These are phyloP conservation scores for Nakazawaea wyomingensis DNA, from an alignment of 805 yeast species.

Conservation along the genomic window DNA sequence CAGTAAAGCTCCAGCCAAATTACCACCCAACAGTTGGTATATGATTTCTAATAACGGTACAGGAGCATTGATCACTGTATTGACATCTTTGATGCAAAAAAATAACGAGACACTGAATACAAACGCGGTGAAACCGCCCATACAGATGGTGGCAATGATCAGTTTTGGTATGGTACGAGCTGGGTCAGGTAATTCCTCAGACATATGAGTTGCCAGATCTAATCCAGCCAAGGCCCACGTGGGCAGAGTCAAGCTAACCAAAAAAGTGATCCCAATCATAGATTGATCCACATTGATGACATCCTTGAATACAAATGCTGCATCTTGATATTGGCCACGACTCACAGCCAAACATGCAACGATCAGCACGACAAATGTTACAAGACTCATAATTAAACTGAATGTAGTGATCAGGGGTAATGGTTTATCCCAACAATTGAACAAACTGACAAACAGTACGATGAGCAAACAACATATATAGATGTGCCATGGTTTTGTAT, in stretches of 20 bases:
- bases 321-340: conserved; percentile 14
- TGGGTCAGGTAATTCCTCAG: conserved; percentile 27
- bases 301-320: conserved; percentile 21
- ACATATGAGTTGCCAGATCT: conserved; percentile 28
- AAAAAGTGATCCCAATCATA: conserved; percentile 23
- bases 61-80: conserved; percentile 15
- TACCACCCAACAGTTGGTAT: conserved; percentile 14
- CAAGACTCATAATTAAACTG: conserved; percentile 22
- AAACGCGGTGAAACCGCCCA: conserved; percentile 25
- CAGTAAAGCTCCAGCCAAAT: conserved; percentile 13
- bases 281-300: conserved; percentile 23
- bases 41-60: conserved; percentile 16
- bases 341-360: conserved; percentile 17
- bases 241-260: conserved; percentile 21
- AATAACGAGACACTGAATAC: conserved; percentile 25
- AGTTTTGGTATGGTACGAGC: conserved; percentile 25
- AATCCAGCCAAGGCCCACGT: conserved; percentile 17
- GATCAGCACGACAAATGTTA: conserved; percentile 19
- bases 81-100: conserved; percentile 22
- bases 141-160: conserved; percentile 23
- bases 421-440: conserved; percentile 17
- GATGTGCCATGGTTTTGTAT: conserved; percentile 15
- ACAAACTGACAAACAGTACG: conserved; percentile 15
- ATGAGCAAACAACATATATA: conserved; percentile 15
- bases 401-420: conserved; percentile 21